Evolutionary conservation across 148 eudicot species (phyloP).

Genomic region (Fagopyrum tataricum): DNA sequence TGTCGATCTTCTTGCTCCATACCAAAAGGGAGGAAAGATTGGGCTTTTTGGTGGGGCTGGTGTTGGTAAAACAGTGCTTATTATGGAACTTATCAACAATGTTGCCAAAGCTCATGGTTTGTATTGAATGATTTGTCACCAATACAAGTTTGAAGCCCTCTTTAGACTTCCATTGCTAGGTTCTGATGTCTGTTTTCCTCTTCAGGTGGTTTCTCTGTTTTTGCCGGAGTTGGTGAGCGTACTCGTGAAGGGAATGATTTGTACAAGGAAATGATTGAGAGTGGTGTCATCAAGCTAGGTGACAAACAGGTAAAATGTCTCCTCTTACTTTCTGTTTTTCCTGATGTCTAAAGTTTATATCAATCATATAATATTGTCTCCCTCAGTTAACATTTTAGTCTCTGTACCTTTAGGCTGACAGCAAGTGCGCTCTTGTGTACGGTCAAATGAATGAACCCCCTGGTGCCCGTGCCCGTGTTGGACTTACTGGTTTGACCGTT

Average conservation of each 20-base stretch:
- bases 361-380: neutral
- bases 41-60: constrained; percentile 72
- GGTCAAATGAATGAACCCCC: constrained; percentile 99
- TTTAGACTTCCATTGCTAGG: neutral
- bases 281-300: constrained; percentile 98
- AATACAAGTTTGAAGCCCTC: neutral
- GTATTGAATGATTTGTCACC: constrained; percentile 10
- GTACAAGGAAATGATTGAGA: constrained; percentile 96
- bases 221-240: constrained; percentile 86
- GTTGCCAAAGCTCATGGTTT: constrained; percentile 90
- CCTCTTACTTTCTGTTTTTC: neutral
- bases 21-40: constrained; percentile 89
- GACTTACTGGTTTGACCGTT: constrained; percentile 89
- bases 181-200: constrained; percentile 5
- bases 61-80: constrained; percentile 72
- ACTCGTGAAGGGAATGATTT: constrained; percentile 96
- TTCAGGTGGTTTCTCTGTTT: constrained; percentile 70
- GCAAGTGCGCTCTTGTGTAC: constrained; percentile 94
- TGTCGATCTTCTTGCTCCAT: constrained; percentile 91
- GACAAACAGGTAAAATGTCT: constrained; percentile 60
- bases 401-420: constrained; percentile 39
- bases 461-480: constrained; percentile 99
- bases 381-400: neutral
- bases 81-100: constrained; percentile 82
- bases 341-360: neutral